These are phyloP conservation scores for Tolypocladium ovalisporum DNA, from an alignment of 2,329 filamentous ascomycete species.

Conservation along the genomic window DNA sequence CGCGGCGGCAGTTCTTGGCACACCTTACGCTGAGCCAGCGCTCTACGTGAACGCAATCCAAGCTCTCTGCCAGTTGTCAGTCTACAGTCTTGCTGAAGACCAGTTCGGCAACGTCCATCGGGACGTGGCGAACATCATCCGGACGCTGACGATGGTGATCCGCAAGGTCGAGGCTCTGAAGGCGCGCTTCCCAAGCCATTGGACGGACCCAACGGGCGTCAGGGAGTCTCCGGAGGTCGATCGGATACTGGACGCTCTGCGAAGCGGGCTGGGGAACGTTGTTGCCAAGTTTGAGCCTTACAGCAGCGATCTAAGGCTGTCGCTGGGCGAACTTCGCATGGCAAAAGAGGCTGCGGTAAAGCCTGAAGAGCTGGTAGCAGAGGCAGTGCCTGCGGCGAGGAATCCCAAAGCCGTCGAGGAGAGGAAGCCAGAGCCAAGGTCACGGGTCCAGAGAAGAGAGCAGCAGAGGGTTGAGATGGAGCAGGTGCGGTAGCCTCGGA, in stretches of 20 bases:
- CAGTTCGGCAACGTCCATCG: conserved; percentile 76
- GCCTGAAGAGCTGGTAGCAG: conserved; percentile 8
- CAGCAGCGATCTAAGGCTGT: conserved; percentile 58
- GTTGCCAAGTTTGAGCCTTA: conserved; percentile 66
- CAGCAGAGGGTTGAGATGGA: conserved; percentile 16
- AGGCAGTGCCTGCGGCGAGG: conserved; percentile 15
- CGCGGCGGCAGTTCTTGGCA: conserved; percentile 58
- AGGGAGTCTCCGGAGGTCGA: conserved; percentile 58
- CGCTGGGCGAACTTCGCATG: conserved; percentile 57
- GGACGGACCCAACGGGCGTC: conserved; percentile 61
- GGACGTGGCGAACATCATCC: conserved; percentile 65
- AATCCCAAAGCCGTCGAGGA: conserved; percentile 14
- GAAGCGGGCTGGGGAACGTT: conserved; percentile 52
- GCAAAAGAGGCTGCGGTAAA: conserved; percentile 54
- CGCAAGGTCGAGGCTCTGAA: conserved; percentile 60
- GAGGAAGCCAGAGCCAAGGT: conserved; percentile 9
- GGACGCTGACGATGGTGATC: conserved; percentile 59
- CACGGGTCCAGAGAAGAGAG: conserved; percentile 7
- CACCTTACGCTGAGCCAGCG: conserved; percentile 58
- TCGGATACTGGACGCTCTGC: conserved; percentile 53
- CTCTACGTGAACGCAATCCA: conserved; percentile 63
- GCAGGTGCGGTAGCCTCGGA: conserved; percentile 10
- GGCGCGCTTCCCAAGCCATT: conserved; percentile 50
- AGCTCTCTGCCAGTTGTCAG: conserved; percentile 56
- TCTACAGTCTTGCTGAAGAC: conserved; percentile 70